A percentile compares a stretch with the other conserved stretches of the same genome.
Conservation (phyloP, 345 rosid species). For the Brassica nigra region DNA sequence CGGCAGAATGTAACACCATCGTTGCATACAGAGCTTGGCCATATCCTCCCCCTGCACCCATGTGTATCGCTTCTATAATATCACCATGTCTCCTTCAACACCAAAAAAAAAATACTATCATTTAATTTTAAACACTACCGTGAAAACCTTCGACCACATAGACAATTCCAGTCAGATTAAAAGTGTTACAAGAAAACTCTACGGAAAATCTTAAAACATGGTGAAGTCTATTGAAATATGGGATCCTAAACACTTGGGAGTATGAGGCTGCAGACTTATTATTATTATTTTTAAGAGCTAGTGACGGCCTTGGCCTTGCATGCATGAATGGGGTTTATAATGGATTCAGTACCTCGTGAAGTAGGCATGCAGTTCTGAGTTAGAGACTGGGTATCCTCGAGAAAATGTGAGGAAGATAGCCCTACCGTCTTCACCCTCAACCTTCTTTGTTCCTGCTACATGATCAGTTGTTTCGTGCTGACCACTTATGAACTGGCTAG, state of each 20-base stretch:
- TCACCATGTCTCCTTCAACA: constrained; percentile 58
- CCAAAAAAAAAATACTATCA: not conserved
- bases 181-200: not conserved
- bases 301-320: not conserved
- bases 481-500: not conserved
- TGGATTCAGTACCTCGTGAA: constrained; percentile 49
- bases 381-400: constrained; percentile 63
- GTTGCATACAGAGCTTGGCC: constrained; percentile 59
- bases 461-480: not conserved
- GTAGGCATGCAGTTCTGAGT: constrained; percentile 55
- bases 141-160: not conserved
- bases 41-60: constrained; percentile 48
- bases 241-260: not conserved
- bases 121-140: not conserved
- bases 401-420: constrained; percentile 80
- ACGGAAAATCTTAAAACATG: not conserved
- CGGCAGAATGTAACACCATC: constrained; percentile 46
- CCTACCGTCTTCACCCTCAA: constrained; percentile 42
- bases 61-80: constrained; percentile 47
- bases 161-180: not conserved
- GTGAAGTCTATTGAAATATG: not conserved
- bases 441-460: not conserved
- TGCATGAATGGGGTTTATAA: not conserved
- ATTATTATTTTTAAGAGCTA: not conserved
- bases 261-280: not conserved